Conservation (phyloP, 2,329 filamentous ascomycete genomes). For the Ascochyta fabae region DNA sequence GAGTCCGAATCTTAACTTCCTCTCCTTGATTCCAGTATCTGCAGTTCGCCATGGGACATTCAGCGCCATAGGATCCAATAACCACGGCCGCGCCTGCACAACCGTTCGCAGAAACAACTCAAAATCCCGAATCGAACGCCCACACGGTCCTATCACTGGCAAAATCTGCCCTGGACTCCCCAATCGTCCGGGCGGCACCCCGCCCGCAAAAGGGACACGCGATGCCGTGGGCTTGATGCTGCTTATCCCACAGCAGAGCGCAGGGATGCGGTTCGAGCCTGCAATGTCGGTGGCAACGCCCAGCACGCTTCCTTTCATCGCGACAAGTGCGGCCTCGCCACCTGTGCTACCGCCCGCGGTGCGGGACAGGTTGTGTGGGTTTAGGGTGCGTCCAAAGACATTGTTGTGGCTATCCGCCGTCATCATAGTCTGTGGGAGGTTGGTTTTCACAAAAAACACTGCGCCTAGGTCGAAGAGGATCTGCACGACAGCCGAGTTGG, state of each 20-base stretch:
- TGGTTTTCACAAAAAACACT: conserved; percentile 62
- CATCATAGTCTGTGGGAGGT: conserved; percentile 58
- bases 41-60: conserved; percentile 56
- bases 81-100: conserved; percentile 48
- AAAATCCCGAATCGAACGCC: conserved; percentile 51
- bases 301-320: conserved; percentile 63
- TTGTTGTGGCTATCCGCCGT: conserved; percentile 64
- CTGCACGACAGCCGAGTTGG: conserved; percentile 47
- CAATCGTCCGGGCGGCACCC: conserved; percentile 33
- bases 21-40: not conserved
- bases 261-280: conserved; percentile 55
- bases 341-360: conserved; percentile 70
- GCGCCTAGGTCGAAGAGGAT: conserved; percentile 52
- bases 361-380: conserved; percentile 66
- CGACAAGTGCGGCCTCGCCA: conserved; percentile 67
- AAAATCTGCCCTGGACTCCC: conserved; percentile 42
- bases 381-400: conserved; percentile 67
- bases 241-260: conserved; percentile 59
- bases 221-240: conserved; percentile 61
- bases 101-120: conserved; percentile 53
- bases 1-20: conserved; percentile 56
- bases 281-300: conserved; percentile 69
- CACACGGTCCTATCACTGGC: conserved; percentile 54
- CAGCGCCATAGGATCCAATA: conserved; percentile 52
- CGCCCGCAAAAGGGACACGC: conserved; percentile 51